Evolutionary conservation across 805 yeast species (phyloP), one percentile per base, ranked within the genome.

Genomic region (Wickerhamiella occidentalis): DNA sequence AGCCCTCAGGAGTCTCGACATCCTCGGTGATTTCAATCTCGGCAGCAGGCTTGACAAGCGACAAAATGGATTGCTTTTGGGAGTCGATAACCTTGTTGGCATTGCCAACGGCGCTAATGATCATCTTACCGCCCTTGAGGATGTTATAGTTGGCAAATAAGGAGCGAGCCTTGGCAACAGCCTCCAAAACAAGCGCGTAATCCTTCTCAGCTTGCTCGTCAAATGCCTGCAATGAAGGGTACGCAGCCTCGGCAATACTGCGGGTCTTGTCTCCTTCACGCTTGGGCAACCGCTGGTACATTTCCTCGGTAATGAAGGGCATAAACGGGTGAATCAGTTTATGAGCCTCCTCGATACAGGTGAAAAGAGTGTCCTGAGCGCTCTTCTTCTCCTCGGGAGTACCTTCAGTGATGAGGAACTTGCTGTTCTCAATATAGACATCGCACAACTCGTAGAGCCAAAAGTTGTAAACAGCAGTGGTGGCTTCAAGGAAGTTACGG

Each of bases 221-320:
- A 63, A 77, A 84, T 49, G 76, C 77, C 49, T 69, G 59, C 48
- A 71, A 70, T 66, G 71, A 81, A 51, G 98, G 98, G 72, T 79
- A 92, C 45, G 72, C 58, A 38, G 96, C 94, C 63, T 78, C 77
- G 47, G 79, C 80, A 64, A 92, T 86, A 18, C 96, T 75, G 47
- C 67, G 70, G 23, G 86, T 72, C 19, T 68, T 68, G 60, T 85
- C 96, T 48, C 79, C 70, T 6, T 77, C 75, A 64, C 96, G 80
- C 62, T 83, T 82, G 60, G 97, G 97, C 62, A 92, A 72, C 69
- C 97, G 85, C 73, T 92, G 98, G 96, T 96, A 92, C 85, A 92
- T 78, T 74, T 92, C 98, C 69, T 92, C 98, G 44, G 97, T 82
- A 57, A 92, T 73, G 65, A 78, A 92, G 36, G 98, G 98, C 98